A percentile compares a stretch with the other conserved stretches of the same genome.
phyloP scores from a whole-genome alignment of 2,329 filamentous ascomycete species.

The Diaporthe capsici region DNA sequence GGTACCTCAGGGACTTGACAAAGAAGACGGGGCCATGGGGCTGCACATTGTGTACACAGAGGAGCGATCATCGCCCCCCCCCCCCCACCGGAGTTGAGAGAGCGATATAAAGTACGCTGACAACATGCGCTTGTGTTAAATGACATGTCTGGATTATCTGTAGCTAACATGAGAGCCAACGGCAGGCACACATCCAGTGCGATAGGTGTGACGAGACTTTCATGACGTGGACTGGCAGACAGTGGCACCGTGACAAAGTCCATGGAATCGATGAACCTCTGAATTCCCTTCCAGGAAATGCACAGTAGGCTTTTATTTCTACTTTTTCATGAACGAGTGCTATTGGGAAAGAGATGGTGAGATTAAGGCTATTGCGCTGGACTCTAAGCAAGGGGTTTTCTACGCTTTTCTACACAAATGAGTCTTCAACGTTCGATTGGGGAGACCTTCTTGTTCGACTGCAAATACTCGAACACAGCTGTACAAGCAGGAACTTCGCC shows the following conservation, averaged over 20 bases:
- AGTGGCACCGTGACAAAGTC: conserved; percentile 2
- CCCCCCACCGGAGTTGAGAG: not conserved
- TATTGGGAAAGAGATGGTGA: not conserved
- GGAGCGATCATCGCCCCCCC: not conserved
- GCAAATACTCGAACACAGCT: no score
- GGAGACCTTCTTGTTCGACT: no score
- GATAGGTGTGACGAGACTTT: conserved; percentile 10
- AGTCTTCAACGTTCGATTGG: not conserved
- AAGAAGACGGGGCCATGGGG: conserved; percentile 7
- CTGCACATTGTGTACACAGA: conserved; percentile 11
- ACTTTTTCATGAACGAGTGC: not conserved
- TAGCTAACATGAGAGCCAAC: not conserved
- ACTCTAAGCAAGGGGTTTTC: not conserved
- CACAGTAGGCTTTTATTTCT: not conserved
- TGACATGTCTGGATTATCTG: no score
- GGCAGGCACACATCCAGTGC: conserved; percentile 1
- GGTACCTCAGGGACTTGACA: not conserved
- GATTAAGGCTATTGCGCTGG: no score
- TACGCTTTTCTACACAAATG: not conserved
- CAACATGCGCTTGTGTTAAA: not conserved
- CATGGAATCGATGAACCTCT: conserved; percentile 9
- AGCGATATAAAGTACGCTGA: not conserved
- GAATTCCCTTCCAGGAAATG: not conserved
- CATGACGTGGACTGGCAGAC: not conserved
- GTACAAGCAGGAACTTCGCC: no score